Percentiles rank a stretch among this genome's conserved stretches.
Evolutionary conservation across 2,329 filamentous ascomycete species (phyloP).

Genomic region (Penicillium sp.): DNA sequence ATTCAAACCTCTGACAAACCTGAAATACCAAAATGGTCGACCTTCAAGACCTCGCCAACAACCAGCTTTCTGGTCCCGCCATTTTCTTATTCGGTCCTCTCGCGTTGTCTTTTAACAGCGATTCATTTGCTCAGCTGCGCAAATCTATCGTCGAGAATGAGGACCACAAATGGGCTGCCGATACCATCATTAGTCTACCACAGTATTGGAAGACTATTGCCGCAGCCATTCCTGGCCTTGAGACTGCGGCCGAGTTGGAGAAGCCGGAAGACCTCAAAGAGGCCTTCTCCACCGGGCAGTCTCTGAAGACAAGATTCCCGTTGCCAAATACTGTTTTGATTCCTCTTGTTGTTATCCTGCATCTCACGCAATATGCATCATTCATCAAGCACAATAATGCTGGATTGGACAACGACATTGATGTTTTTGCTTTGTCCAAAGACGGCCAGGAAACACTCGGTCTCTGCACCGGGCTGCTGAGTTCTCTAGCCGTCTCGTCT

Average conservation of each 20-base stretch:
- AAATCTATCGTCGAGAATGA: not conserved
- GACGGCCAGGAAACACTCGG: not conserved
- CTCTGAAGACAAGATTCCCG: not conserved
- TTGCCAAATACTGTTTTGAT: not conserved
- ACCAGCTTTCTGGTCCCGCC: not conserved
- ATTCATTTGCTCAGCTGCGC: not conserved
- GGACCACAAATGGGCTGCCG: not conserved
- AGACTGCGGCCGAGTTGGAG: not conserved
- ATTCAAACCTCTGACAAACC: no score
- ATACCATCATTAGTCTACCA: not conserved
- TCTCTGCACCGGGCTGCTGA: not conserved
- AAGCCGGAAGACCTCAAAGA: not conserved
- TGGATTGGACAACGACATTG: not conserved
- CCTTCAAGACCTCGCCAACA: not conserved
- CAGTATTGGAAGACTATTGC: not conserved
- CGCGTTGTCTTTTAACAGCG: not conserved
- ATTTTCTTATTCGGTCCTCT: not conserved
- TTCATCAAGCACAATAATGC: not conserved
- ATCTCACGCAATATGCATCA: not conserved
- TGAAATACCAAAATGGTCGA: not conserved
- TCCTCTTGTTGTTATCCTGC: not conserved
- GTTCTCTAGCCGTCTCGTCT: not conserved
- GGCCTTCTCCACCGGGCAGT: not conserved
- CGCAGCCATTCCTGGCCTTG: not conserved
- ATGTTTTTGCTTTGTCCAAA: not conserved